These are phyloP conservation scores for Phytophthora capsici DNA, from an alignment of 352 stramenopile genomes.

Conservation along the genomic window DNA sequence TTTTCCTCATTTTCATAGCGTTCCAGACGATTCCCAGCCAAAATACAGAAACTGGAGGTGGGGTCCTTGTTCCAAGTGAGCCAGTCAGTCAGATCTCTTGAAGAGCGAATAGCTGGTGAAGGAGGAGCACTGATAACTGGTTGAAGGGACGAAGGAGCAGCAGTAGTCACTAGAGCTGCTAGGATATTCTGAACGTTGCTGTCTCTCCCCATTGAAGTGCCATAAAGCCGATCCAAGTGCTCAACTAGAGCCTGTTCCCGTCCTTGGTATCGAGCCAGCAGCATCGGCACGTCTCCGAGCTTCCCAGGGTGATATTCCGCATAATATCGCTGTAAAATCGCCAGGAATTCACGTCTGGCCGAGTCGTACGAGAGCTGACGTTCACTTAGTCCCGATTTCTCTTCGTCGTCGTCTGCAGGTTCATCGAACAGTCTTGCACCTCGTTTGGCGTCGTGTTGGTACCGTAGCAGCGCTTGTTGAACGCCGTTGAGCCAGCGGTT, in stretches of 20 bases:
- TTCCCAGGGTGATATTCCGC: slow-evolving; percentile 68
- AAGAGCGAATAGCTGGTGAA: slow-evolving; percentile 35
- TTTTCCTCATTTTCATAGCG: slow-evolving; percentile 49
- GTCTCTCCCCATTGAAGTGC: slow-evolving; percentile 49
- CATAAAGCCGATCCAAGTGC: slow-evolving; percentile 77
- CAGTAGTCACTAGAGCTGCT: slow-evolving; percentile 13
- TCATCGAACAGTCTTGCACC: slow-evolving; percentile 26
- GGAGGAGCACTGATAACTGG: slow-evolving; percentile 18
- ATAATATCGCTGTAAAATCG: slow-evolving; percentile 61
- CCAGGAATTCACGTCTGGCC: slow-evolving; percentile 34
- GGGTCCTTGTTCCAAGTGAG: slow-evolving; percentile 48
- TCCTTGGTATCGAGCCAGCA: slow-evolving; percentile 52
- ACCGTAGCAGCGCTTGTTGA: slow-evolving; percentile 51
- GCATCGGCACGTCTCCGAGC: slow-evolving; percentile 60
- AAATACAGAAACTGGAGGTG: slow-evolving; percentile 45
- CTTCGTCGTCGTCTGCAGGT: slow-evolving; percentile 23
- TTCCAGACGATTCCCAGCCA: slow-evolving; percentile 64
- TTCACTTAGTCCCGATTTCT: background rate
- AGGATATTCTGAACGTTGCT: slow-evolving; percentile 40
- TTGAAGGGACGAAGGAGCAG: background rate
- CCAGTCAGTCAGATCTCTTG: slow-evolving; percentile 27
- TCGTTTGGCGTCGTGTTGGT: slow-evolving; percentile 23
- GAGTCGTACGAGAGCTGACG: slow-evolving; percentile 16
- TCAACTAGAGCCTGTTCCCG: slow-evolving; percentile 61
- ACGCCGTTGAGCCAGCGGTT: slow-evolving; percentile 69